Percentiles rank a stretch among this genome's conserved stretches.
phyloP scores from a whole-genome alignment of 495 filamentous ascomycete genomes.

The Cercophora scortea region DNA sequence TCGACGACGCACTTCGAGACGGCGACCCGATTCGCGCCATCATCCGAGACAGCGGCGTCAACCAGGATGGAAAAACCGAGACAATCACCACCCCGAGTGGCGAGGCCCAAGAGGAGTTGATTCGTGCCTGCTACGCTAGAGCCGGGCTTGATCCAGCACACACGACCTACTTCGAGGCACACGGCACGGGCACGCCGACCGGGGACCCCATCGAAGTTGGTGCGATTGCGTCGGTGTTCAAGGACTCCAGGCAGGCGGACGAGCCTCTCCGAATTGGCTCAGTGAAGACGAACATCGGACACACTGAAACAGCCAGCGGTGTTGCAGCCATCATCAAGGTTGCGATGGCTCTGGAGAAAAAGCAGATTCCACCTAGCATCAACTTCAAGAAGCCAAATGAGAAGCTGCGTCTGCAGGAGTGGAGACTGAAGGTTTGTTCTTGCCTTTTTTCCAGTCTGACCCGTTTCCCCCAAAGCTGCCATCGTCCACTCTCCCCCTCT shows the following conservation, averaged over 20 bases:
- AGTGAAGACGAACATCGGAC: slow-evolving; percentile 26
- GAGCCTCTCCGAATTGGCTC: slow-evolving; percentile 30
- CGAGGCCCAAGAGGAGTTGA: slow-evolving; percentile 43
- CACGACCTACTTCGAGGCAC: slow-evolving; percentile 42
- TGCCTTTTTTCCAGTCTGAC: neutral
- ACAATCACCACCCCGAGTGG: slow-evolving; percentile 39
- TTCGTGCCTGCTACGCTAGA: slow-evolving; percentile 37
- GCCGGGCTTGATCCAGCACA: slow-evolving; percentile 35
- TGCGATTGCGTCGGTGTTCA: slow-evolving; percentile 42
- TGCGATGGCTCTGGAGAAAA: slow-evolving; percentile 39
- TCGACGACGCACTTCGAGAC: slow-evolving; percentile 46
- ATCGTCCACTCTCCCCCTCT: no score
- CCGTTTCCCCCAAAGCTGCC: no score
- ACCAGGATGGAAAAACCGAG: slow-evolving; percentile 47
- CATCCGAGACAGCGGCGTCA: slow-evolving; percentile 48
- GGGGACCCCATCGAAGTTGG: slow-evolving; percentile 46
- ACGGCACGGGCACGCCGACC: slow-evolving; percentile 49
- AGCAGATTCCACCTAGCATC: slow-evolving; percentile 27
- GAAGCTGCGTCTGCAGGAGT: slow-evolving; percentile 21
- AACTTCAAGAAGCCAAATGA: slow-evolving; percentile 23
- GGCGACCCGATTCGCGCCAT: slow-evolving; percentile 52
- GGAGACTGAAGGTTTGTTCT: slow-evolving; percentile 9
- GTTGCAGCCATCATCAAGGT: slow-evolving; percentile 44
- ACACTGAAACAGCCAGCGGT: slow-evolving; percentile 37
- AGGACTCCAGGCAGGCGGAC: slow-evolving; percentile 19